Percentiles rank a stretch among this genome's conserved stretches.
phyloP scores from a whole-genome alignment of 202 grass and related monocot genomes.

The Sporobolus alterniflorus region DNA sequence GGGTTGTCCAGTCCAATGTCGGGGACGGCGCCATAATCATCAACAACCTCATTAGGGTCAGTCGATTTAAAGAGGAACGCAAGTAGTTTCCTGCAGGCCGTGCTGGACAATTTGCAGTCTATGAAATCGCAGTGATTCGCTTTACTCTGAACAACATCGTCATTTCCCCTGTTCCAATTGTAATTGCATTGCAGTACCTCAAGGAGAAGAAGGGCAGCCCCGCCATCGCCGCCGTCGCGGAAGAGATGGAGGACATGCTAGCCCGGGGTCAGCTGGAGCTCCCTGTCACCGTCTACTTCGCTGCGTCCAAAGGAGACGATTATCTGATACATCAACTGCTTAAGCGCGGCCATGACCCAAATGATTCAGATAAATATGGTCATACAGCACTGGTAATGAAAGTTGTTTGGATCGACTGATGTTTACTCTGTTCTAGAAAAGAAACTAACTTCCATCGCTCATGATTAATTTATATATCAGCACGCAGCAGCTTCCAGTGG shows the following conservation, averaged over 20 bases:
- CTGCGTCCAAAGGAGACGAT: slow-evolving; percentile 67
- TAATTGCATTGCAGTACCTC: slow-evolving; percentile 59
- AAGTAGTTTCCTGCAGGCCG: background rate
- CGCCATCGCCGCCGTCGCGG: slow-evolving; percentile 39
- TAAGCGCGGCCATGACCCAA: slow-evolving; percentile 56
- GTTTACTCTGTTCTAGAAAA: too few relatives aligned
- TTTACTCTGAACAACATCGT: background rate
- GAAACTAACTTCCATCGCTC: background rate
- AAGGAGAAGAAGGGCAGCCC: slow-evolving; percentile 53
- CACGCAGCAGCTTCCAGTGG: slow-evolving; percentile 79
- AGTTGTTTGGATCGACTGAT: too few relatives aligned
- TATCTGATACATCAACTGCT: slow-evolving; percentile 71
- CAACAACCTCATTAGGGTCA: slow-evolving; percentile 77
- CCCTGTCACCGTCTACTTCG: slow-evolving; percentile 72
- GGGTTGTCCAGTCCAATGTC: slow-evolving; percentile 70
- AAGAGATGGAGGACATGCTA: slow-evolving; percentile 79
- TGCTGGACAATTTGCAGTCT: background rate
- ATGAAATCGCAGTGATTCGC: background rate
- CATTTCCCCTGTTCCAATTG: background rate
- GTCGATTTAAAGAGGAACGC: background rate
- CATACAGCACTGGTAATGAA: slow-evolving; percentile 65
- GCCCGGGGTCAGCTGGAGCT: slow-evolving; percentile 68
- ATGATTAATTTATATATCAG: slow-evolving; percentile 51
- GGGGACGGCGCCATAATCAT: slow-evolving; percentile 75
- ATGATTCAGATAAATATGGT: slow-evolving; percentile 61